These are phyloP conservation scores for Trichomonas gallinae DNA, from an alignment of 208 protist genomes.

Conservation along the genomic window DNA sequence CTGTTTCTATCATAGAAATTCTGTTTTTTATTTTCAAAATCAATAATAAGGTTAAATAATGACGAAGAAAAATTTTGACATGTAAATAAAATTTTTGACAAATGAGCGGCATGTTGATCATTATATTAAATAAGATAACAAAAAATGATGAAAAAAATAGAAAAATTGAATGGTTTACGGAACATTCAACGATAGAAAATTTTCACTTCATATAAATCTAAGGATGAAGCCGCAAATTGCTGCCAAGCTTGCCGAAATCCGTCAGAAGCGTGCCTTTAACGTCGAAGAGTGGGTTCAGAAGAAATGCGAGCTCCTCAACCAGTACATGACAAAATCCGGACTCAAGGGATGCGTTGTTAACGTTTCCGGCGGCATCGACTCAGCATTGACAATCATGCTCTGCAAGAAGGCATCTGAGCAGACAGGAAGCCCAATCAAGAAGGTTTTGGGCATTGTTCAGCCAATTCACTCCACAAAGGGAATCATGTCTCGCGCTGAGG, in stretches of 20 bases:
- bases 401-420: background rate
- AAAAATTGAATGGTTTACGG: no score
- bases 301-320: background rate
- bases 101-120: no score
- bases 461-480: background rate
- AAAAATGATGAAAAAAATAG: no score
- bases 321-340: background rate
- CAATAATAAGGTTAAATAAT: no score
- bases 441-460: background rate
- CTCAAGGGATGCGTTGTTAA: background rate
- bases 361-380: background rate
- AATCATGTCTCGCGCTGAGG: background rate
- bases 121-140: no score
- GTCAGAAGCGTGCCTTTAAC: background rate
- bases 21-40: no score
- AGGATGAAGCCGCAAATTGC: background rate
- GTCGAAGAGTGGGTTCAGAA: background rate
- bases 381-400: background rate
- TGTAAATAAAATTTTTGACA: no score
- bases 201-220: background rate
- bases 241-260: background rate
- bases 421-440: background rate
- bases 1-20: no score
- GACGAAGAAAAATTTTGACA: no score
- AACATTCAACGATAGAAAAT: no score